Evolutionary conservation across 345 rosid species (phyloP).

Genomic region (Pugionium dolabratum): DNA sequence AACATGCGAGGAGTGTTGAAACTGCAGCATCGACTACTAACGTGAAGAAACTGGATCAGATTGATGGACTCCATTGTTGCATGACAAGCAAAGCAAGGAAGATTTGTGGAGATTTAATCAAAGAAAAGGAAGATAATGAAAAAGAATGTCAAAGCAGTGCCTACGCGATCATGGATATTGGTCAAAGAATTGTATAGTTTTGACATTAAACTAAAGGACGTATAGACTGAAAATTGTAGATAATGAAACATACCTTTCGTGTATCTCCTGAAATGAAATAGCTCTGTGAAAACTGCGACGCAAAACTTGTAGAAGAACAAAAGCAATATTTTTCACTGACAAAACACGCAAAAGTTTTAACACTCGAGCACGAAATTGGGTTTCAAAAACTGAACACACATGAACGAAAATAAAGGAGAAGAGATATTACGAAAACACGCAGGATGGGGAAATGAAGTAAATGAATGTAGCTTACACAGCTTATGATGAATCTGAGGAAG

Average conservation of each 20-base stretch:
- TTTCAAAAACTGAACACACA: constrained; percentile 36
- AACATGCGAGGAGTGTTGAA: not conserved
- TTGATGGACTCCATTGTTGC: not conserved
- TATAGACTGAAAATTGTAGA: too few relatives aligned
- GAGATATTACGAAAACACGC: not conserved
- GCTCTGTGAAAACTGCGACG: not conserved
- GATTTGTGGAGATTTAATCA: constrained; percentile 61
- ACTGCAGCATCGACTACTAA: constrained; percentile 17
- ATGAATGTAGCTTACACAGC: constrained; percentile 33
- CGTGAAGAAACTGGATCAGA: not conserved
- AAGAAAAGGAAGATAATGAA: constrained; percentile 50
- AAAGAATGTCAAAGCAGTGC: constrained; percentile 3
- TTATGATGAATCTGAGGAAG: constrained; percentile 19
- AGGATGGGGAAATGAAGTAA: constrained; percentile 22
- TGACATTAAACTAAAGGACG: not conserved
- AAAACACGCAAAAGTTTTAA: constrained; percentile 34
- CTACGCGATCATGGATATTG: constrained; percentile 3
- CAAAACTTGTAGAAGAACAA: constrained; percentile 15
- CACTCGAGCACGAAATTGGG: constrained; percentile 25
- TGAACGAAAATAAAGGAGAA: not conserved
- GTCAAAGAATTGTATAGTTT: constrained; percentile 1
- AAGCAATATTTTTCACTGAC: constrained; percentile 36
- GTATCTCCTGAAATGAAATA: too few relatives aligned
- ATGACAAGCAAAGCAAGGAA: constrained; percentile 32
- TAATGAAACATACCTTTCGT: not conserved